Conservation (phyloP, 148 eudicot genomes). For the Amaranthus cruentus region DNA sequence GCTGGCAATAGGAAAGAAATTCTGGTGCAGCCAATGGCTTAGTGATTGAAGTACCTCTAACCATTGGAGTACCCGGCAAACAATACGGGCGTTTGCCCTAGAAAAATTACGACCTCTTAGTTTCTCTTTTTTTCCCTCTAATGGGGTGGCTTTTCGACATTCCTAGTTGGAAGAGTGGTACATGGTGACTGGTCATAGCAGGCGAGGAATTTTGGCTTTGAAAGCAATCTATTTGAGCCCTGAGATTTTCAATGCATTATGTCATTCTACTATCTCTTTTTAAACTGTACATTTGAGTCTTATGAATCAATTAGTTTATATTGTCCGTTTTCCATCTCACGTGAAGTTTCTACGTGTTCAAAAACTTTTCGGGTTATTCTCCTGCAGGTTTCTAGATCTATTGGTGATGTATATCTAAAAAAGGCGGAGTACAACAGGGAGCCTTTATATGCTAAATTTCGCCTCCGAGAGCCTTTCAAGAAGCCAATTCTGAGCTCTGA, state of each 20-base stretch:
- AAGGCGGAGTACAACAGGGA: constrained; percentile 73
- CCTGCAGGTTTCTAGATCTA: constrained; percentile 60
- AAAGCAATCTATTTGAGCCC: neutral
- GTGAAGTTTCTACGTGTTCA: neutral
- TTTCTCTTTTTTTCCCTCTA: too few relatives aligned
- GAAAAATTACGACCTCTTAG: too few relatives aligned
- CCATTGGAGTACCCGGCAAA: too few relatives aligned
- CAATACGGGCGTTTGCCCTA: too few relatives aligned
- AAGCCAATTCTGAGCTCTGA: constrained; percentile 67
- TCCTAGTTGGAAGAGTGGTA: too few relatives aligned
- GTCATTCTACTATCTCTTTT: neutral
- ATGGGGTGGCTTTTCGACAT: too few relatives aligned
- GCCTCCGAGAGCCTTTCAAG: constrained; percentile 64
- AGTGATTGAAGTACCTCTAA: too few relatives aligned
- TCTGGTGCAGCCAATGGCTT: too few relatives aligned
- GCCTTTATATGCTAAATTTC: constrained; percentile 66
- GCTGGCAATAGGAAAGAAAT: too few relatives aligned
- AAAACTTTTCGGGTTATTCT: neutral
- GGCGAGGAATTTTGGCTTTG: neutral
- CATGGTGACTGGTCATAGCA: too few relatives aligned
- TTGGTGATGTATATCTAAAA: constrained; percentile 72
- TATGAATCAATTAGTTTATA: neutral
- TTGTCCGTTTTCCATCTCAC: neutral
- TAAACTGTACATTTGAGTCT: neutral
- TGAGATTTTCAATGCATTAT: neutral